Evolutionary conservation across 2,329 filamentous ascomycete species (phyloP).

Genomic region (Fusarium albidum): DNA sequence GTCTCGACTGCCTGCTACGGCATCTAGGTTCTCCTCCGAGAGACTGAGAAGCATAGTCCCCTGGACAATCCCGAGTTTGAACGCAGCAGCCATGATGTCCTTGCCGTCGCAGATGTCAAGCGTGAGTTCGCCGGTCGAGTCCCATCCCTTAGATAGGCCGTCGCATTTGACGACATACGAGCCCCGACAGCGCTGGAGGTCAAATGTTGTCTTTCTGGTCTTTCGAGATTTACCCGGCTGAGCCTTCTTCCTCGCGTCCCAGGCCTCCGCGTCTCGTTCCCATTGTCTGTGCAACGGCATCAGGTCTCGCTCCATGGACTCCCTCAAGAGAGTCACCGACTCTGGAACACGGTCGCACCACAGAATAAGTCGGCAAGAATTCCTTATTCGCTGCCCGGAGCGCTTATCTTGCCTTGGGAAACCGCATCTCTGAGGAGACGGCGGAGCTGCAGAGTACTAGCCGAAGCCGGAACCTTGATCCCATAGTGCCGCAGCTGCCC

Average conservation of each 20-base stretch:
- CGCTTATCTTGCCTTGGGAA: background rate
- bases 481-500: conserved; percentile 8
- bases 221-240: background rate
- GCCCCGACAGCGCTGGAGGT: conserved; percentile 8
- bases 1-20: background rate
- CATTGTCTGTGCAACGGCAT: conserved; percentile 4
- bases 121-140: background rate
- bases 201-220: background rate
- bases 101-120: conserved; percentile 3
- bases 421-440: background rate
- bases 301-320: conserved; percentile 12
- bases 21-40: conserved; percentile 8
- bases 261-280: background rate
- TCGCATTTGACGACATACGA: conserved; percentile 18
- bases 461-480: background rate
- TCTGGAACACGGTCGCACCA: conserved; percentile 4
- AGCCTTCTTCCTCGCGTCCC: background rate
- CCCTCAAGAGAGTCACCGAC: conserved; percentile 1
- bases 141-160: conserved; percentile 3
- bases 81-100: background rate
- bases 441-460: background rate
- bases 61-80: conserved; percentile 10
- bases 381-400: too few relatives aligned
- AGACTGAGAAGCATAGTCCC: conserved; percentile 13
- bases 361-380: background rate